Evolutionary conservation across 768 basidiomycete genomes (phyloP), one percentile per base, ranked within the genome.

Genomic region (Tulasnella sp.): DNA sequence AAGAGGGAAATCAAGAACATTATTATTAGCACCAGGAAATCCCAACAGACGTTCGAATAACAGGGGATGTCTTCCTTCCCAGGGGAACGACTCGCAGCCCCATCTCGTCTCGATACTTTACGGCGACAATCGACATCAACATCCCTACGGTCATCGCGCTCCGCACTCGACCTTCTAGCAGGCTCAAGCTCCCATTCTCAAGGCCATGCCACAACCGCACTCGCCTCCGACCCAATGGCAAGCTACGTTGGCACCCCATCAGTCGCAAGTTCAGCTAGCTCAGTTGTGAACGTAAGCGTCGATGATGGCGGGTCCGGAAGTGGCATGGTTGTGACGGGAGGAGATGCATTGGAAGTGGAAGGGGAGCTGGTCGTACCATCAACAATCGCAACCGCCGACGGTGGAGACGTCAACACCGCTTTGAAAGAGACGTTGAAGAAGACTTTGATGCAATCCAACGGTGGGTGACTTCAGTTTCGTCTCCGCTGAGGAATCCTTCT

Each of bases 401-500:
- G 49, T 45, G 75, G 75, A 22, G 67, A 70, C 70, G 67, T 67
- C 25, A 68, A 39, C 34, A 37, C 68, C 37, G 75, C 75, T 29
- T 49, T 76, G 36, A 67, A 64, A 34, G 67, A 76, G 52, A 39
- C 67, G 25, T 25, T 76, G 38, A 76, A 76, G 40, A 67, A 70
- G 73, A 74, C 73, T 1, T 12, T 74, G 45, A 74, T 38, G 31
- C 54, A 74, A 31, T 52, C 42, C 25, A 58, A 74, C 73, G 73
- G 73, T 74, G 71, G 7, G 71, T 39, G 39, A 42, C 34, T 36
- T 15, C 36, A 8, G 4, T 40, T 29, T 31, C 11, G 25, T 3
- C 11, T 36, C 36, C 64, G 3, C 31, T 22, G 5, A 3, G 36
- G 22, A 69, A 8, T 8, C 9, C 31, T 40, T 22, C 68, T 34